Evolutionary conservation across 176 grass and related monocot species (phyloP).

Genomic region (Zizania latifolia): DNA sequence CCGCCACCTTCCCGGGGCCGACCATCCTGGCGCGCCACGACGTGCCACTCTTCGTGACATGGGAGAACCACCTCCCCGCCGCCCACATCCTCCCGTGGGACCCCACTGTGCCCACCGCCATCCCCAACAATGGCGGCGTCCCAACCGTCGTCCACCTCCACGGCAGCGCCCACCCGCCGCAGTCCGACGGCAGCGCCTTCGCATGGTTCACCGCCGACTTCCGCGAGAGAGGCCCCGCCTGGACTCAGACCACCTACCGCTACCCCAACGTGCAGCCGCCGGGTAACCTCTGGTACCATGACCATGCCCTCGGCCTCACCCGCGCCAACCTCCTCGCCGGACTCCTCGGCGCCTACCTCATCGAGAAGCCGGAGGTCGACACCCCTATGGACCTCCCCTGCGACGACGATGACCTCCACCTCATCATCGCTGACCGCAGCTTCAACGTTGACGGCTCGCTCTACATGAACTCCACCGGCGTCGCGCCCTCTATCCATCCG

Average conservation of each 20-base stretch:
- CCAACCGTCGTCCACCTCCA: not conserved
- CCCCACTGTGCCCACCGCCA: not conserved
- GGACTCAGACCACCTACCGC: not conserved
- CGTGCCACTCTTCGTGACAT: not conserved
- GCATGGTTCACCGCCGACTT: not conserved
- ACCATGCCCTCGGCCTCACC: conserved; percentile 44
- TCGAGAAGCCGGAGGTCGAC: conserved; percentile 13
- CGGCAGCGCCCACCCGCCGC: not conserved
- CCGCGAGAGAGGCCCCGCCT: not conserved
- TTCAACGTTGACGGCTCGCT: conserved; percentile 41
- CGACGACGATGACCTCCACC: conserved; percentile 24
- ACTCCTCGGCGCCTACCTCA: not conserved
- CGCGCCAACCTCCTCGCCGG: conserved; percentile 20
- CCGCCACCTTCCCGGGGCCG: conserved; percentile 35
- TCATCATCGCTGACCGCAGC: conserved; percentile 42
- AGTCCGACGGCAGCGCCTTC: not conserved
- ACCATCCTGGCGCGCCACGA: conserved; percentile 25
- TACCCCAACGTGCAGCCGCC: not conserved
- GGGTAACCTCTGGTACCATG: not conserved
- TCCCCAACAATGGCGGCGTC: not conserved
- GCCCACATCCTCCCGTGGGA: not conserved
- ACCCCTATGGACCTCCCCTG: conserved; percentile 33
- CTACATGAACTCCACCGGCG: conserved; percentile 51
- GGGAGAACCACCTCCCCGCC: not conserved
- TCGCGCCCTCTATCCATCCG: conserved; percentile 42